phyloP scores from a whole-genome alignment of 2,329 filamentous ascomycete species.

The Fusarium nelsonii region DNA sequence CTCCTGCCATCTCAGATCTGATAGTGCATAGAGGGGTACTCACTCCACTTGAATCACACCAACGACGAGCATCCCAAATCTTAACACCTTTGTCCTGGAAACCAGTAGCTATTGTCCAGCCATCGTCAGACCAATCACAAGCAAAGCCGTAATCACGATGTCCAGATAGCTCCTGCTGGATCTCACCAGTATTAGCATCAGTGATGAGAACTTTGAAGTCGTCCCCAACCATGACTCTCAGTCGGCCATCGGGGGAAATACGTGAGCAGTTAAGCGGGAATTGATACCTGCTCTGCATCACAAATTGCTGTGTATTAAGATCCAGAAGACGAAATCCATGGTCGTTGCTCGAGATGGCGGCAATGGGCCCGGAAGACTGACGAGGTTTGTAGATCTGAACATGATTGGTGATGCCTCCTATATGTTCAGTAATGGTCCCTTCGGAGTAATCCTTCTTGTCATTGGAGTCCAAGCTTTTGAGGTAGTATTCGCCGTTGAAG shows the following conservation, averaged over 20 bases:
- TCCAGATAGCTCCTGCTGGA: conserved; percentile 68
- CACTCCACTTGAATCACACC: conserved; percentile 66
- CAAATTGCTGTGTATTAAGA: conserved; percentile 68
- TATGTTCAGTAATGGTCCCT: conserved; percentile 62
- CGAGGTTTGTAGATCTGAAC: conserved; percentile 68
- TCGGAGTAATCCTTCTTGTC: conserved; percentile 54
- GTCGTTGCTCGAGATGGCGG: conserved; percentile 74
- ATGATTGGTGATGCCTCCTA: conserved; percentile 74
- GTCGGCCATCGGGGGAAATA: conserved; percentile 76
- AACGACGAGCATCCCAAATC: conserved; percentile 81
- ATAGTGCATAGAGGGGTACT: conserved; percentile 66
- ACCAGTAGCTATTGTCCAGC: conserved; percentile 80
- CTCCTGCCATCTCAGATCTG: conserved; percentile 74
- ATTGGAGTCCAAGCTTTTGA: conserved; percentile 60
- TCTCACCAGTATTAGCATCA: conserved; percentile 74
- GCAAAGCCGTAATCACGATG: conserved; percentile 81
- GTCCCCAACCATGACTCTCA: conserved; percentile 81
- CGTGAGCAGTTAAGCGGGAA: conserved; percentile 79
- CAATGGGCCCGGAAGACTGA: conserved; percentile 64
- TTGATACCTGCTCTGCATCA: conserved; percentile 65
- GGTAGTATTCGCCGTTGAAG: conserved; percentile 68
- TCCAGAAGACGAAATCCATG: conserved; percentile 69
- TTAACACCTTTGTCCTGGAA: conserved; percentile 80
- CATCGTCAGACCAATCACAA: conserved; percentile 84
- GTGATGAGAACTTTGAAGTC: conserved; percentile 73